A percentile compares a stretch with the other conserved stretches of the same genome.
Conservation (phyloP, 192 early-diverging fungal species). For the Coemansia guatemalensis region DNA sequence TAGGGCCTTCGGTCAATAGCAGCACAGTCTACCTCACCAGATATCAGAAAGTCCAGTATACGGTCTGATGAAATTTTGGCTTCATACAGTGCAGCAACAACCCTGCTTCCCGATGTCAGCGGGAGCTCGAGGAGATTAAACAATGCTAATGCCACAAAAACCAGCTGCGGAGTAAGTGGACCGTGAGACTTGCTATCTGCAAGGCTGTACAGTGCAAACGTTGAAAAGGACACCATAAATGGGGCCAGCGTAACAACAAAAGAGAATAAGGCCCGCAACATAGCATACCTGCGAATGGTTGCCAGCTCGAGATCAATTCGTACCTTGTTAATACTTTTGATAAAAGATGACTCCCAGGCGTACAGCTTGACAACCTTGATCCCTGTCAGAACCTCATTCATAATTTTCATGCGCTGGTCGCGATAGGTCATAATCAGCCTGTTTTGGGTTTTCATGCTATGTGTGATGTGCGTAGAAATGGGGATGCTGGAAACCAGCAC, state of each 20-base stretch:
- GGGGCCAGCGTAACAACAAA: slow-evolving; percentile 49
- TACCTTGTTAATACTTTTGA: slow-evolving; percentile 39
- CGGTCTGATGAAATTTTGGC: slow-evolving; percentile 35
- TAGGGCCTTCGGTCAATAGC: slow-evolving; percentile 21
- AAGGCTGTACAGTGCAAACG: slow-evolving; percentile 48
- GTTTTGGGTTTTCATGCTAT: slow-evolving; percentile 70
- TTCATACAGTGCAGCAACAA: slow-evolving; percentile 38
- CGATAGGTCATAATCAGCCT: slow-evolving; percentile 76
- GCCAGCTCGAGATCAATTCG: slow-evolving; percentile 41
- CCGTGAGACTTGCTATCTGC: slow-evolving; percentile 36
- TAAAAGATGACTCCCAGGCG: slow-evolving; percentile 62
- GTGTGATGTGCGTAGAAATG: slow-evolving; percentile 70
- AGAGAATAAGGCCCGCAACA: slow-evolving; percentile 34
- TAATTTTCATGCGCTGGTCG: slow-evolving; percentile 67
- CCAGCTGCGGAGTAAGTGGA: slow-evolving; percentile 50
- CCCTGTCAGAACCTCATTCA: slow-evolving; percentile 61
- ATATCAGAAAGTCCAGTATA: slow-evolving; percentile 34
- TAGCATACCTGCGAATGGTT: slow-evolving; percentile 36
- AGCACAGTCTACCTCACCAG: slow-evolving; percentile 44
- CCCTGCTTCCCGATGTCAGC: slow-evolving; percentile 25
- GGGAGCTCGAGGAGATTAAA: slow-evolving; percentile 52
- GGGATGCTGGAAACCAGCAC: slow-evolving; percentile 87
- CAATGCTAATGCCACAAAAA: slow-evolving; percentile 53
- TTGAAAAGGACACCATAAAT: slow-evolving; percentile 48
- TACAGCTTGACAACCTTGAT: slow-evolving; percentile 73